Percentiles rank a stretch among this genome's conserved stretches.
phyloP scores from a whole-genome alignment of 2,329 filamentous ascomycete genomes.

The Cladophialophora carrionii region DNA sequence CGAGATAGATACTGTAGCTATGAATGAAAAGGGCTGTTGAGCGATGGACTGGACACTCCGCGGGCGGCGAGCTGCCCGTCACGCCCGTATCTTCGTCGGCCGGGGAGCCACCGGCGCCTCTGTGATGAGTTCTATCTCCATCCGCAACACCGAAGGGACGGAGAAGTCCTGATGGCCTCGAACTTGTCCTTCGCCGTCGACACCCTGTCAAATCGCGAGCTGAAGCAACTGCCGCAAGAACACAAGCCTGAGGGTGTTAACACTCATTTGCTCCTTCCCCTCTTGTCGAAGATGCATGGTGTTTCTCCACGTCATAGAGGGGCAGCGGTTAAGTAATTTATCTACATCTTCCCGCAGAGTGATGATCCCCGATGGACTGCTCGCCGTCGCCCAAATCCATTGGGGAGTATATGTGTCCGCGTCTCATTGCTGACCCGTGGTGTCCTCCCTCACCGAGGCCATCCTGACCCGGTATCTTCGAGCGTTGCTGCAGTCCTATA shows the following conservation, averaged over 20 bases:
- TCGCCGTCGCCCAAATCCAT: constrained; percentile 1
- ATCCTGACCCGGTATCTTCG: background rate
- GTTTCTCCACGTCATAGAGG: constrained; percentile 16
- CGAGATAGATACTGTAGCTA: background rate
- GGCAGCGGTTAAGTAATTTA: constrained; percentile 8
- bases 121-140: background rate
- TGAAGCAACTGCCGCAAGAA: constrained; percentile 7
- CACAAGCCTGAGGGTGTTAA: background rate
- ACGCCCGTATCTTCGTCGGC: background rate
- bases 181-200: background rate
- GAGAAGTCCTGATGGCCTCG: constrained; percentile 14
- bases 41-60: background rate
- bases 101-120: constrained; percentile 6
- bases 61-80: constrained; percentile 3
- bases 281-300: background rate
- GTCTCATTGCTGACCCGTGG: background rate
- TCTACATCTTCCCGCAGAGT: constrained; percentile 10
- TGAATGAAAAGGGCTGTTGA: background rate
- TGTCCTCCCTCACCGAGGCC: background rate
- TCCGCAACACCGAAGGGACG: background rate
- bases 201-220: background rate
- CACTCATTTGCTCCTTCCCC: background rate
- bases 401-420: background rate
- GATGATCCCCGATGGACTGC: constrained; percentile 3
- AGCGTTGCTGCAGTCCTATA: background rate